Conservation (phyloP, 331 rosid species). For the Telfairia occidentalis region DNA sequence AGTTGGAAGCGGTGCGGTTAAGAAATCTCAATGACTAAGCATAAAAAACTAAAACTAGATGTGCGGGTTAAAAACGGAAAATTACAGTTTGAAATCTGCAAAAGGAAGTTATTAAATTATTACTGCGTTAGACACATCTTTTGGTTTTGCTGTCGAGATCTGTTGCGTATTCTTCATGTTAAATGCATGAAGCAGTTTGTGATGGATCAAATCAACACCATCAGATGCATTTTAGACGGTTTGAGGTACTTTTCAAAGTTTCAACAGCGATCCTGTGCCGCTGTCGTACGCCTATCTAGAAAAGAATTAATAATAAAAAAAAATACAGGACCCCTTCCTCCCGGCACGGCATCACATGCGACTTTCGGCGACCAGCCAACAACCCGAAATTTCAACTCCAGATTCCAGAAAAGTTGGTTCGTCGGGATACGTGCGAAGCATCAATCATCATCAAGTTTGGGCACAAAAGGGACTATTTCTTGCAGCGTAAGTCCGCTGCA, state of each 20-base stretch:
- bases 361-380: constrained; percentile 3
- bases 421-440: constrained; percentile 11
- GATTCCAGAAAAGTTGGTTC: constrained; percentile 12
- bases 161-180: background rate
- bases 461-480: constrained; percentile 5
- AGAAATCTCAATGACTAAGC: background rate
- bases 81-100: background rate
- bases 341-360: constrained; percentile 11
- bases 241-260: background rate
- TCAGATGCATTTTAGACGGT: background rate
- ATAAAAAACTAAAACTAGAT: background rate
- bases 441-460: constrained; percentile 8
- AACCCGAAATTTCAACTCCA: constrained; percentile 13
- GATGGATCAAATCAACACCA: constrained; percentile 7
- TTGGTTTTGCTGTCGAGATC: background rate
- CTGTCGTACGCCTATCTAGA: background rate
- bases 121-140: background rate
- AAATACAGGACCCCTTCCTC: background rate
- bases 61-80: background rate
- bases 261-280: constrained; percentile 1
- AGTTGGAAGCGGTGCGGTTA: background rate
- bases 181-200: background rate
- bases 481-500: background rate
- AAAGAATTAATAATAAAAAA: background rate
- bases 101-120: background rate